Percentiles rank a stretch among this genome's conserved stretches.
Conservation (phyloP, 345 rosid species). For the Microcos paniculata region DNA sequence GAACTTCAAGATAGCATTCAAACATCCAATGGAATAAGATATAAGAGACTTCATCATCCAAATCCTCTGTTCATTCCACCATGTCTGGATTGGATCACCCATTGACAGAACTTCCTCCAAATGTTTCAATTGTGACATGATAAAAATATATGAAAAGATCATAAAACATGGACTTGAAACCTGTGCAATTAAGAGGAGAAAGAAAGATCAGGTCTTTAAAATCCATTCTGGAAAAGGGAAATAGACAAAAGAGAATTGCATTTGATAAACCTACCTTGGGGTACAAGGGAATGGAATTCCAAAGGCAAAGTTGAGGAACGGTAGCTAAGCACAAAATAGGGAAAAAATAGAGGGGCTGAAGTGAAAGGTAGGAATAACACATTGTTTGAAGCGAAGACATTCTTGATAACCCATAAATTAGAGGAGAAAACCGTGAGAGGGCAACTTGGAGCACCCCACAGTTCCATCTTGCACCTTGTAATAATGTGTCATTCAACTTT, state of each 20-base stretch:
- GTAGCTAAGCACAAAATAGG: conserved; percentile 5
- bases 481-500: conserved; percentile 29
- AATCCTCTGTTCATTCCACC: conserved; percentile 35
- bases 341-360: conserved; percentile 8
- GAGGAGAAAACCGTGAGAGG: conserved; percentile 6
- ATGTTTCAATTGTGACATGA: conserved; percentile 26
- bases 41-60: conserved; percentile 47
- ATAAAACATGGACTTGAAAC: conserved; percentile 26
- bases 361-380: conserved; percentile 12
- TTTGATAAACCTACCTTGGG: conserved; percentile 4
- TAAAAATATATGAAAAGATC: conserved; percentile 30
- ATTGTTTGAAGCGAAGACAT: conserved; percentile 9
- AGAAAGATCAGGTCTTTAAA: neutral
- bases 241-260: neutral
- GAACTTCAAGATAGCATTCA: conserved; percentile 31
- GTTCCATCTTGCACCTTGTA: conserved; percentile 42
- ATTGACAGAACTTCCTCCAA: conserved; percentile 30
- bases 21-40: conserved; percentile 21
- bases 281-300: conserved; percentile 11
- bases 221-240: neutral
- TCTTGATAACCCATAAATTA: conserved; percentile 1
- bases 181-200: conserved; percentile 16
- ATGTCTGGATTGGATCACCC: conserved; percentile 26
- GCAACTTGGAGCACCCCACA: conserved; percentile 26
- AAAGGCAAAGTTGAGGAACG: conserved; percentile 14